Evolutionary conservation across 805 yeast species (phyloP), one percentile per base, ranked within the genome.

Genomic region (Candida railenensis): DNA sequence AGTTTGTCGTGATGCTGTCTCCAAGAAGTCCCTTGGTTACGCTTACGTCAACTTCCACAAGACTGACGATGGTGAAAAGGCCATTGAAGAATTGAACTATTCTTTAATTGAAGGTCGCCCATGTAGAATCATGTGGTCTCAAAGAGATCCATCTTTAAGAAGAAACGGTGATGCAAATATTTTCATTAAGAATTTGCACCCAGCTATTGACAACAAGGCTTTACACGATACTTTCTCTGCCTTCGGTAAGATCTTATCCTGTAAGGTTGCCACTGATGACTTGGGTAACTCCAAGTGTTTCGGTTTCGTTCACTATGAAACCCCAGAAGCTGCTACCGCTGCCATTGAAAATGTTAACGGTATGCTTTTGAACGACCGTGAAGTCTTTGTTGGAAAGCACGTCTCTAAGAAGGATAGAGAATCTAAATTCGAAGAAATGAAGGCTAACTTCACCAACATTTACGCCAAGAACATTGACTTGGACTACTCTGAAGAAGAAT

Each of bases 111-210:
- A 91, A 73, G 97, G 97, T 65, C 89, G 86, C 65, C 90, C 97
- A 63, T 90, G 97, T 77, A 89, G 99, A 75, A 92, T 94, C 78
- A 94, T 94, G 98, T 90, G 98, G 97, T 90, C 97, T 58, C 98
- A 94, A 80, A 89, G 98, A 77, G 98, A 94, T 71, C 98, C 99
- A 55, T 81, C 96, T 52, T 71, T 84, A 63, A 88, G 99, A 81
- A 89, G 85, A 80, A 85, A 85, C 66, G 97, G 97, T 71, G 86
- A 89, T 54, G 97, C 97, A 65, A 94, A 94, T 82, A 85, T 94
- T 57, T 94, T 87, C 83, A 92, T 94, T 78, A 94, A 94, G 85
- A 94, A 94, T 83, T 83, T 94, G 75, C 97, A 92, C 73, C 95
- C 96, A 51, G 96, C 89, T 64, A 94, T 94, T 64, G 99, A 94